Percentiles rank a stretch among this genome's conserved stretches.
These are phyloP conservation scores for Laburnicola sp. DNA, from an alignment of 2,329 filamentous ascomycete species.

Conservation along the genomic window DNA sequence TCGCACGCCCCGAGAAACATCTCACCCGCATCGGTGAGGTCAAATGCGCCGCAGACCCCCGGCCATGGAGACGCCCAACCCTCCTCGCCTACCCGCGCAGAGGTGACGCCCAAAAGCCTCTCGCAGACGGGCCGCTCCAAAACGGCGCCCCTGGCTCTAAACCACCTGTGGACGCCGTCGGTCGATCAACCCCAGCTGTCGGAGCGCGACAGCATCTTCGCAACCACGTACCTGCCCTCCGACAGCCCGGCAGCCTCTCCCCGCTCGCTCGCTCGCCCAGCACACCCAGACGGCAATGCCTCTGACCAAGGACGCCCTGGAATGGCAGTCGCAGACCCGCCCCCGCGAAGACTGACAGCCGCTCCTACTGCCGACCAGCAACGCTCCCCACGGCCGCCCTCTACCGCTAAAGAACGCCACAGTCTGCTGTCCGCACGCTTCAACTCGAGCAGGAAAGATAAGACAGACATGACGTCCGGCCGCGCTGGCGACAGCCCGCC, in stretches of 20 bases:
- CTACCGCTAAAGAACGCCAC: conserved; percentile 36
- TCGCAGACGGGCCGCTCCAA: conserved; percentile 45
- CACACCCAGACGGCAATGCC: conserved; percentile 31
- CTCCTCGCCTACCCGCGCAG: conserved; percentile 17
- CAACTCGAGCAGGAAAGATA: conserved; percentile 27
- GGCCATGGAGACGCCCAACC: conserved; percentile 25
- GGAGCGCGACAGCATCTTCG: conserved; percentile 66
- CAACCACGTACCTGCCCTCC: conserved; percentile 61
- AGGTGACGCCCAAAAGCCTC: conserved; percentile 40
- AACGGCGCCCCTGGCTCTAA: conserved; percentile 41
- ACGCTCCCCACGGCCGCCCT: conserved; percentile 26
- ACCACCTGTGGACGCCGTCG: conserved; percentile 42
- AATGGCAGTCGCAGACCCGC: conserved; percentile 36
- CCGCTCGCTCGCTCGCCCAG: conserved; percentile 33
- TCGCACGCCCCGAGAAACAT: conserved; percentile 43
- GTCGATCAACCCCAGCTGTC: conserved; percentile 57
- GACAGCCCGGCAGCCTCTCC: conserved; percentile 51
- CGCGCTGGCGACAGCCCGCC: conserved; percentile 35
- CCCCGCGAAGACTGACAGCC: conserved; percentile 39
- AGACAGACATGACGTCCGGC: conserved; percentile 24
- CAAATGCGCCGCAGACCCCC: conserved; percentile 33
- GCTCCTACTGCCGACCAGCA: conserved; percentile 38
- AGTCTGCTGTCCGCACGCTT: conserved; percentile 38
- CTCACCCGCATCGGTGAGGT: conserved; percentile 48
- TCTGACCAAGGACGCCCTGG: conserved; percentile 29